A percentile compares a stretch with the other conserved stretches of the same genome.
Evolutionary conservation across 257 asterid species (phyloP).

Genomic region (Gardenia jasminoides): DNA sequence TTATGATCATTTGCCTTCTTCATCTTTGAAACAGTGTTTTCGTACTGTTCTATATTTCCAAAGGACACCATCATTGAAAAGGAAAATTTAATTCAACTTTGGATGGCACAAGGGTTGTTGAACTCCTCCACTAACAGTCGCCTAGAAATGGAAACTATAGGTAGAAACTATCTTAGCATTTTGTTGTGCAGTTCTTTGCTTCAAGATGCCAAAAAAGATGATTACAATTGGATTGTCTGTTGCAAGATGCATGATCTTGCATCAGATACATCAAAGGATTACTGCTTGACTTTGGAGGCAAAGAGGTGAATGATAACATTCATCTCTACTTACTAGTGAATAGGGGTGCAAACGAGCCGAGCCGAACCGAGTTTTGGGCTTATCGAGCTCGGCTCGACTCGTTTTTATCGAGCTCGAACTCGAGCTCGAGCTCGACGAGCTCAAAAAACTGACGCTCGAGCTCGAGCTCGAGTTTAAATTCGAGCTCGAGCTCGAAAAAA

Average conservation of each 20-base stretch:
- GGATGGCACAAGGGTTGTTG: conserved; percentile 27
- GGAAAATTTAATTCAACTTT: conserved; percentile 26
- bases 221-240: not conserved
- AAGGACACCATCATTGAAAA: conserved; percentile 23
- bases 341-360: too few relatives aligned
- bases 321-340: too few relatives aligned
- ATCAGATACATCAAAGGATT: not conserved
- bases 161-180: conserved; percentile 8
- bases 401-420: too few relatives aligned
- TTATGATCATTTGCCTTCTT: conserved; percentile 23
- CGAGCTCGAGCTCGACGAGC: too few relatives aligned
- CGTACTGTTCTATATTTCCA: conserved; percentile 23
- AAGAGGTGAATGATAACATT: too few relatives aligned
- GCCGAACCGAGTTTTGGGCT: too few relatives aligned
- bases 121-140: not conserved
- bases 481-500: too few relatives aligned
- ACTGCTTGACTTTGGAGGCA: not conserved
- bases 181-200: conserved; percentile 22
- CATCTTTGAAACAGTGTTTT: conserved; percentile 25
- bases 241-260: conserved; percentile 39
- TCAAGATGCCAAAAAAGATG: conserved; percentile 20
- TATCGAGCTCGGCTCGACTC: too few relatives aligned
- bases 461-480: too few relatives aligned
- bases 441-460: too few relatives aligned
- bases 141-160: conserved; percentile 20